Percentiles rank a stretch among this genome's conserved stretches.
Evolutionary conservation across 305 asterid species (phyloP).

Genomic region (Fraxinus latifolia): DNA sequence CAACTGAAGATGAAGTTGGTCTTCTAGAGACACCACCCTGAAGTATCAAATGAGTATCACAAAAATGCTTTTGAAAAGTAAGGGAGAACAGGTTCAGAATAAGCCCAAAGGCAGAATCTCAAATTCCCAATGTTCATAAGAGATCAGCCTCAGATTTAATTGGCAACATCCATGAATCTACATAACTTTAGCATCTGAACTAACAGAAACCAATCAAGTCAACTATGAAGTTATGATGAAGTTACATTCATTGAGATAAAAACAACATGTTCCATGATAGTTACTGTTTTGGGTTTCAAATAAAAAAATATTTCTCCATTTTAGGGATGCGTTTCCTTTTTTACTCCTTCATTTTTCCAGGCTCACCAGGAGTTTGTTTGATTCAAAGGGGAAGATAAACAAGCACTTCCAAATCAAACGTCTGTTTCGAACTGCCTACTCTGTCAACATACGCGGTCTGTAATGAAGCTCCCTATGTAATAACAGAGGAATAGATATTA

Average conservation of each 20-base stretch:
- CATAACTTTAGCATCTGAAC: constrained; percentile 4
- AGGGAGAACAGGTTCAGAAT: constrained; percentile 9
- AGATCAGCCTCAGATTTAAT: neutral
- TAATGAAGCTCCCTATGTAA: constrained; percentile 6
- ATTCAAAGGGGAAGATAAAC: neutral
- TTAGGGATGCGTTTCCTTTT: neutral
- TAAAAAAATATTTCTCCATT: neutral
- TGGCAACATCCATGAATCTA: constrained; percentile 4
- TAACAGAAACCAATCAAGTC: constrained; percentile 6
- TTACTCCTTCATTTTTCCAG: neutral
- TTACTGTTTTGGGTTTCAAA: neutral
- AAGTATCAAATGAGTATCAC: constrained; percentile 19
- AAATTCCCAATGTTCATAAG: constrained; percentile 15
- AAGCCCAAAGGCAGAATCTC: constrained; percentile 20
- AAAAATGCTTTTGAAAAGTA: constrained; percentile 14
- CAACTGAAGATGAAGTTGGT: constrained; percentile 32
- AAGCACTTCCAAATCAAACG: neutral
- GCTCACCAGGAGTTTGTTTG: neutral
- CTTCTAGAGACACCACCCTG: constrained; percentile 47
- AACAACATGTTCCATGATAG: neutral
- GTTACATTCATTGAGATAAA: neutral
- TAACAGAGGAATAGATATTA: neutral
- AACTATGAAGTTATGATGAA: neutral
- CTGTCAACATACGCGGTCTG: neutral
- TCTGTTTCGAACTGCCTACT: neutral